Evolutionary conservation across 352 stramenopile species (phyloP).

Genomic region (Pythium pyrilobum): DNA sequence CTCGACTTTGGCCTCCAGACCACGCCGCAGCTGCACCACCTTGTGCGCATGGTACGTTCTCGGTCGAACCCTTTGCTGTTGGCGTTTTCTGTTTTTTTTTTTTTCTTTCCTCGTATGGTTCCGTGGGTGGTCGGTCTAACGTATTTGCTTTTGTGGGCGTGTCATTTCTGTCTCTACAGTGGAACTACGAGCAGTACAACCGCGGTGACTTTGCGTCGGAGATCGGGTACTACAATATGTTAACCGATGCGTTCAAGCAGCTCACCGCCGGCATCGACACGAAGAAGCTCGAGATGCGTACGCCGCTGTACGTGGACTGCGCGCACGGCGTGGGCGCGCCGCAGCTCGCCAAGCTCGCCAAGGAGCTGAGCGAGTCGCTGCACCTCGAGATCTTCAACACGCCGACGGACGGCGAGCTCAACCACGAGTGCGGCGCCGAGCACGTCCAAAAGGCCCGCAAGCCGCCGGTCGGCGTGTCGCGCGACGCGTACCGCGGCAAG

Average conservation of each 20-base stretch:
- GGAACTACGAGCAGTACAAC: constrained; percentile 88
- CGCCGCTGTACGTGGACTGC: constrained; percentile 89
- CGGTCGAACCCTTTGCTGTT: neutral
- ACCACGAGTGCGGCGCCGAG: constrained; percentile 96
- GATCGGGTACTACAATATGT: constrained; percentile 94
- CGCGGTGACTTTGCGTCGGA: constrained; percentile 86
- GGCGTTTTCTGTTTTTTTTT: no score
- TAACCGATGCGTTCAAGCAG: constrained; percentile 90
- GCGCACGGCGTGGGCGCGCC: constrained; percentile 90
- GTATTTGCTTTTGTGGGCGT: neutral
- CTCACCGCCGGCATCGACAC: constrained; percentile 76
- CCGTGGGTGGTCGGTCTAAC: neutral
- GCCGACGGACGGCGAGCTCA: constrained; percentile 88
- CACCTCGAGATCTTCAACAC: constrained; percentile 81
- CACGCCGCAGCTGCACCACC: constrained; percentile 97
- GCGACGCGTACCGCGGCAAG: constrained; percentile 63
- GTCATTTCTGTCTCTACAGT: constrained; percentile 39
- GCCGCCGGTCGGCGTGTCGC: constrained; percentile 58
- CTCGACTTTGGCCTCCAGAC: constrained; percentile 96
- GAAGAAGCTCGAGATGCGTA: constrained; percentile 77
- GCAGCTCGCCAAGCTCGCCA: constrained; percentile 70
- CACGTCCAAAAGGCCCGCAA: constrained; percentile 94
- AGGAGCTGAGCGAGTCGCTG: constrained; percentile 75
- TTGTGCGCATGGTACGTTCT: constrained; percentile 90
- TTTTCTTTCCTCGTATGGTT: no score